phyloP scores from a whole-genome alignment of 192 early-diverging fungal species.

The Entomortierella chlamydospora region DNA sequence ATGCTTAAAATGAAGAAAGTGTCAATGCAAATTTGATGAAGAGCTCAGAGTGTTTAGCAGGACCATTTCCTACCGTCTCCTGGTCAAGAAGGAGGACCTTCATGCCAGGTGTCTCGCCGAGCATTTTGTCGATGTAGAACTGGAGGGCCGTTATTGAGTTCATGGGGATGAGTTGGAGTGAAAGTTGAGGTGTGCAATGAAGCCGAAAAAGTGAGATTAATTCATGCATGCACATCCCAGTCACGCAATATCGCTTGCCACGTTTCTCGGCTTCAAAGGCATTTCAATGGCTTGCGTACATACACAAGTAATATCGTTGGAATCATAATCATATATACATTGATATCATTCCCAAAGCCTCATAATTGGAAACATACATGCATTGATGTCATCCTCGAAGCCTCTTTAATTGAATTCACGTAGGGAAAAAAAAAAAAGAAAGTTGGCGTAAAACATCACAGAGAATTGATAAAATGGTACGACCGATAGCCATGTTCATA shows the following conservation, averaged over 20 bases:
- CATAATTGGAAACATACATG: no score
- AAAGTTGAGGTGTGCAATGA: neutral
- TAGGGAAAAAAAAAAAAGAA: no score
- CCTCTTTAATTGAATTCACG: no score
- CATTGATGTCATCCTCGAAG: no score
- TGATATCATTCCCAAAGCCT: no score
- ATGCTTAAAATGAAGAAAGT: neutral
- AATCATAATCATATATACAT: no score
- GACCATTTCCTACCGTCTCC: conserved; percentile 75
- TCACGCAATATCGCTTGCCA: no score
- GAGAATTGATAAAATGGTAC: neutral
- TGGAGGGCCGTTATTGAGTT: conserved; percentile 85
- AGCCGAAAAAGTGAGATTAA: neutral
- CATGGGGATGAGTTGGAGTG: conserved; percentile 63
- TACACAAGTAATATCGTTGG: no score
- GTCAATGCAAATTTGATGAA: neutral
- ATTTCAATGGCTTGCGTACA: no score
- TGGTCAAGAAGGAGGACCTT: conserved; percentile 95
- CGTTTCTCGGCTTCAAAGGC: no score
- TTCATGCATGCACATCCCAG: neutral
- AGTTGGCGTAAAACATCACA: neutral
- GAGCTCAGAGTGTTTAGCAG: neutral
- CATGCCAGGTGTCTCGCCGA: conserved; percentile 93
- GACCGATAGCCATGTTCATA: neutral
- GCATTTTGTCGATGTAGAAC: conserved; percentile 94